These are phyloP conservation scores for Trametes elegans DNA, from an alignment of 768 basidiomycete species.

Conservation along the genomic window DNA sequence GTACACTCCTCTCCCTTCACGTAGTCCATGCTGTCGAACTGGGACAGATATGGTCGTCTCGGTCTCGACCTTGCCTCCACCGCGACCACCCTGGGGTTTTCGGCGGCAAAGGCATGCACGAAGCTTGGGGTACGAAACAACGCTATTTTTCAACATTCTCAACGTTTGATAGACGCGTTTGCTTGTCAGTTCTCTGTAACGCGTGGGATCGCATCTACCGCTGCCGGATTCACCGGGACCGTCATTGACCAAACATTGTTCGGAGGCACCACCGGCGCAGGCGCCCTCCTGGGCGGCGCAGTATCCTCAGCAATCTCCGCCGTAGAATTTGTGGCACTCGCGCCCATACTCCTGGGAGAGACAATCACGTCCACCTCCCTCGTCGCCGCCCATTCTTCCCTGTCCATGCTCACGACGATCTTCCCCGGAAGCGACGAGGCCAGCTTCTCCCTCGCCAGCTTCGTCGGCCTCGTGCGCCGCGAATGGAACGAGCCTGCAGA, in stretches of 20 bases:
- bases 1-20: background rate
- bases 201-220: constrained; percentile 55
- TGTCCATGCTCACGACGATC: constrained; percentile 69
- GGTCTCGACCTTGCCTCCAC: constrained; percentile 67
- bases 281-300: constrained; percentile 55
- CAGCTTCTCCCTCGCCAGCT: constrained; percentile 76
- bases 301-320: constrained; percentile 61
- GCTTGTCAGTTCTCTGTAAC: constrained; percentile 61
- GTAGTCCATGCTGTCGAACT: constrained; percentile 27
- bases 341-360: constrained; percentile 73
- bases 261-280: constrained; percentile 56
- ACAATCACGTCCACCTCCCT: constrained; percentile 75
- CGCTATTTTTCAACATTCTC: background rate
- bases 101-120: constrained; percentile 63
- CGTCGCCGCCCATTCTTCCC: constrained; percentile 69
- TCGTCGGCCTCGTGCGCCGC: constrained; percentile 74
- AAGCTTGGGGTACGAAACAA: constrained; percentile 57
- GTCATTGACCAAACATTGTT: constrained; percentile 68
- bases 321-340: constrained; percentile 69
- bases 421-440: constrained; percentile 78
- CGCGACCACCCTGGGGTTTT: constrained; percentile 63
- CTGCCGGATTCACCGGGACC: constrained; percentile 55
- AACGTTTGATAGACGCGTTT: background rate
- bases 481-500: constrained; percentile 65
- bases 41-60: constrained; percentile 47